Conservation (phyloP, 441 rosid genomes). For the Pelargonium australe region DNA sequence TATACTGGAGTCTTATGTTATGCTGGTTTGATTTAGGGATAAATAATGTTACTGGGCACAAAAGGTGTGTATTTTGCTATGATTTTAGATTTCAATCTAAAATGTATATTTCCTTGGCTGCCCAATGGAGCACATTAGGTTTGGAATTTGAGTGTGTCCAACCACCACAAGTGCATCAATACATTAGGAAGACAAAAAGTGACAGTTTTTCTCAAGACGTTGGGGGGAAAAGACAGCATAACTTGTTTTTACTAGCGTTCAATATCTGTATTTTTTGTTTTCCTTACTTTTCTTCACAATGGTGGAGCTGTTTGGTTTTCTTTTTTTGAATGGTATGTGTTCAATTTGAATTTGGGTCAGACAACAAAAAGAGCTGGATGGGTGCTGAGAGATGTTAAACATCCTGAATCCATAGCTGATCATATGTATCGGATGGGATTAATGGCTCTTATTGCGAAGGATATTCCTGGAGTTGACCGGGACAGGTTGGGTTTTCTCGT, state of each 20-base stretch:
- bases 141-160: neutral
- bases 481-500: constrained; percentile 50
- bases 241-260: neutral
- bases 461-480: constrained; percentile 73
- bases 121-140: neutral
- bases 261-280: neutral
- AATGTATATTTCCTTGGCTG: neutral
- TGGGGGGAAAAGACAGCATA: neutral
- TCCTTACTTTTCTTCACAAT: neutral
- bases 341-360: constrained; percentile 25
- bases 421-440: constrained; percentile 93
- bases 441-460: constrained; percentile 72
- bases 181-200: neutral
- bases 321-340: neutral
- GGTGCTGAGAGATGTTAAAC: constrained; percentile 58
- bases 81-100: too few species aligned
- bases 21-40: too few species aligned
- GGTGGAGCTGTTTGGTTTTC: neutral
- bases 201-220: neutral
- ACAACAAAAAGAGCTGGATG: constrained; percentile 81
- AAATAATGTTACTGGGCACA: too few species aligned
- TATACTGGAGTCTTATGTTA: too few species aligned
- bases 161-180: neutral
- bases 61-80: too few species aligned
- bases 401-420: constrained; percentile 82